phyloP scores from a whole-genome alignment of 768 basidiomycete genomes.

The Cystofilobasidium bisporidii region DNA sequence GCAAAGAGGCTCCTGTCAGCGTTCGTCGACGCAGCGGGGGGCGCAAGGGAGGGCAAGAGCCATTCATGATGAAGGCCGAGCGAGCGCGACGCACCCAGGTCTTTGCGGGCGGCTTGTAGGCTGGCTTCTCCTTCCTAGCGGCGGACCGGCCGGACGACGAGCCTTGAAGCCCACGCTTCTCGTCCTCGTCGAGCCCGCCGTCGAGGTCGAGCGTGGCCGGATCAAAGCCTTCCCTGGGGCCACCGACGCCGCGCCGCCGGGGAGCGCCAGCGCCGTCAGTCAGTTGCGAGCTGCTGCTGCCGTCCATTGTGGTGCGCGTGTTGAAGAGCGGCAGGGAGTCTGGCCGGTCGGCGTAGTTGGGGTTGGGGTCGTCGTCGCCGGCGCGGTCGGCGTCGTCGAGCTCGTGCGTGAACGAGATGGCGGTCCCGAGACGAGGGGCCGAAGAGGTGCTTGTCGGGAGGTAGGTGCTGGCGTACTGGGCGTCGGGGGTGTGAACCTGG shows the following conservation, averaged over 20 bases:
- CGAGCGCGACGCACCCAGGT: slow-evolving; percentile 22
- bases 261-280: not conserved
- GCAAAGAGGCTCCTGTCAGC: too few species aligned
- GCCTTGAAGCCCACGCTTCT: not conserved
- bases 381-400: not conserved
- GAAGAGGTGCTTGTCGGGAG: too few species aligned
- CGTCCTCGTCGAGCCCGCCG: not conserved
- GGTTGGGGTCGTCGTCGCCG: not conserved
- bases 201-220: not conserved
- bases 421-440: too few species aligned
- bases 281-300: not conserved
- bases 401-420: too few species aligned
- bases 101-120: slow-evolving; percentile 22
- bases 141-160: not conserved
- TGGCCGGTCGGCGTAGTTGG: not conserved
- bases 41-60: too few species aligned
- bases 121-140: slow-evolving; percentile 18
- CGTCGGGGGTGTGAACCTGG: too few species aligned
- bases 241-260: not conserved
- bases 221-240: not conserved
- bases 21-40: too few species aligned
- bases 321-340: slow-evolving; percentile 1
- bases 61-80: not conserved
- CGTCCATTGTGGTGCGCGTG: not conserved
- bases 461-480: too few species aligned